Base-by-base conservation (phyloP, 2,329 filamentous ascomycete species). In the Lanzia echinophila region DNA sequence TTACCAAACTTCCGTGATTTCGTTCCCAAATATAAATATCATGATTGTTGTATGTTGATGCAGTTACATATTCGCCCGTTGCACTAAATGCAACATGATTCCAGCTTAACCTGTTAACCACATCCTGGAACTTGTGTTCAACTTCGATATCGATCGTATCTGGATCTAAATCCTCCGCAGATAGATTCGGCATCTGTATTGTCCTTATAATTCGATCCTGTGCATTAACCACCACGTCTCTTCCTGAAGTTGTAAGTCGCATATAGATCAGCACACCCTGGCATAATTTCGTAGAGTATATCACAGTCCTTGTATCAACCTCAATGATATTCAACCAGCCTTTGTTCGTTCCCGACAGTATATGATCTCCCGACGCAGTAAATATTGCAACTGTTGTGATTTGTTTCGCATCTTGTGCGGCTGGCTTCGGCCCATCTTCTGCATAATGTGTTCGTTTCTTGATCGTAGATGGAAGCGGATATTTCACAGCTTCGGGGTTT, bases 21-120 rank as follows among this genome's bases (percentile, higher is more conserved):
- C 94, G 84, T 72, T 99, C 94, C 94, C 92, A 97, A 28, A 97
- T 91, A 71, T 97, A 97, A 59, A 99, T 88, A 71, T 99, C 92
- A 64, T 96, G 91, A 66, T 99, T 99, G 77, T 97, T 97, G 70
- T 90, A 96, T 2, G 94, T 97, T 24, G 90, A 95, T 0, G 95
- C 94, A 22, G 90, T 90, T 39, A 99, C 90, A 68, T 97, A 97
- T 71, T 99, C 94, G 50, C 90, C 91, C 0, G 88, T 94, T 1
- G 89, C 87, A 65, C 90, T 95, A 69, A 99, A 97, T 0, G 91
- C 90, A 55, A 96, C 91, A 66, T 96, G 90, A 66, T 97, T 99
- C 94, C 94, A 99, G 6, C 88, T 90, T 12, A 97, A 74, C 43
- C 88, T 84, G 67, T 99, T 97, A 48, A 99, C 94, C 3, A 97